A percentile compares a stretch with the other conserved stretches of the same genome.
Evolutionary conservation across 164 flowering plant genomes (phyloP).

Genomic region (Vitis cinerea): DNA sequence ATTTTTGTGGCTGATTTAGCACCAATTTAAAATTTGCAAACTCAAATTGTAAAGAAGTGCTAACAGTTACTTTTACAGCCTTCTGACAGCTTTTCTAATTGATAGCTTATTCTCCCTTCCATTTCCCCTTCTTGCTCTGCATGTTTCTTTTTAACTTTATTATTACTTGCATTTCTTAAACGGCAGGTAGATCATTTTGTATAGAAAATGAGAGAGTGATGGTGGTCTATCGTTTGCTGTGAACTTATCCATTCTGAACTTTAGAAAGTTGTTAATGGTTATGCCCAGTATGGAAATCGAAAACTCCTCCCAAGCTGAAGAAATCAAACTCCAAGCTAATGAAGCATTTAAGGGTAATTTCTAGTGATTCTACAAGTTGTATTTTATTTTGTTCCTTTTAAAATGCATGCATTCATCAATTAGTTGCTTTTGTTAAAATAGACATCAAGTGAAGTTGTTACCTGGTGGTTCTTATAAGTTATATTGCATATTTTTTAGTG

Average conservation of each 20-base stretch:
- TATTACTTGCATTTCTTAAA: background rate
- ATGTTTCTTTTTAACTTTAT: background rate
- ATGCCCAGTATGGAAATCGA: slow-evolving; percentile 53
- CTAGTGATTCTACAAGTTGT: background rate
- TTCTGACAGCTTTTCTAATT: background rate
- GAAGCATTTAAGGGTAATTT: slow-evolving; percentile 86
- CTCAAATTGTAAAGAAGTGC: no score
- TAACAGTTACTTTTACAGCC: no score
- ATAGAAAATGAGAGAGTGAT: background rate
- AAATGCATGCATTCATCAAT: no score
- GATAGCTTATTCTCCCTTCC: background rate
- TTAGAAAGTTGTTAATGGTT: slow-evolving; percentile 1
- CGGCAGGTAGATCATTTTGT: background rate
- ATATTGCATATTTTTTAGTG: no score
- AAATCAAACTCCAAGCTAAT: slow-evolving; percentile 72
- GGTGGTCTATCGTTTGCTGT: background rate
- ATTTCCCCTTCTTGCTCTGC: no score
- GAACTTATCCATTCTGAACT: background rate
- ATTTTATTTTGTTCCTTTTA: background rate
- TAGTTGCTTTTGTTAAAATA: no score
- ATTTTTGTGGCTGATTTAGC: no score
- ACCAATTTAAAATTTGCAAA: no score
- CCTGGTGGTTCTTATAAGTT: no score
- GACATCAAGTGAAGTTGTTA: no score
- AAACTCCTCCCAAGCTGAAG: slow-evolving; percentile 72